Evolutionary conservation across 768 basidiomycete genomes (phyloP), one percentile per base, ranked within the genome.

Genomic region (Hypholoma sublateritium): DNA sequence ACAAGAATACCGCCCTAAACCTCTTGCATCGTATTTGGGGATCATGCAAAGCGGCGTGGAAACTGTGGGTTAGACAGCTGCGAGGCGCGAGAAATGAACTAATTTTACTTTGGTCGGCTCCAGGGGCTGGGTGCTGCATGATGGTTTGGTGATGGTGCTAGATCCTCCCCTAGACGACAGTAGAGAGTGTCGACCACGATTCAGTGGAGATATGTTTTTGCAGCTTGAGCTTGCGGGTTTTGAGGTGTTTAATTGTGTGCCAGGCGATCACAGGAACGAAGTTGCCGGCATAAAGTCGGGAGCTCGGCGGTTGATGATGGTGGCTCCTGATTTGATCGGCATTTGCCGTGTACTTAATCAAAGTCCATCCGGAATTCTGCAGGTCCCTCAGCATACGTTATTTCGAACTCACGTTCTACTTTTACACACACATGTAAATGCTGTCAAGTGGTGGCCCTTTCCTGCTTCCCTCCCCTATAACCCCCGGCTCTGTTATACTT

Each of bases 201-300:
- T 9, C 28, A 32, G 2, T 32, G 28, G 28, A 32, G 28, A 9
- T 32, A 32, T 32, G 28, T 32, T 32, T 32, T 9, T 32, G 28
- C 28, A 32, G 9, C 28, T 32, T 32, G 2, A 32, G 28, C 6
- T 32, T 32, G 28, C n/a, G n/a, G 2, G 28, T 9, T 32, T 9
- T 2, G 28, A 9, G 17, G 39, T 41, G 14, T 41, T 41, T 17
- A 41, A 41, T 41, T 41, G 13, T 41, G 13, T 14, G 5, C 5
- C 16, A 16, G 39, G 17, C 39, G 39, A 41, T 41, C 39, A 47
- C 16, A 28, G 46, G 25, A 47, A 25, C 13, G 7, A 16, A 8
- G 6, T 47, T 47, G 9, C 42, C 53, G 53, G 53, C 43, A 44
- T 34, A 53, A 45, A 22, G 22, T 51, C 50, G 50, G 50, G n/a